A percentile compares a stretch with the other conserved stretches of the same genome.
Evolutionary conservation across 2,329 filamentous ascomycete genomes (phyloP).

Genomic region (Botrytis hyacinthi): DNA sequence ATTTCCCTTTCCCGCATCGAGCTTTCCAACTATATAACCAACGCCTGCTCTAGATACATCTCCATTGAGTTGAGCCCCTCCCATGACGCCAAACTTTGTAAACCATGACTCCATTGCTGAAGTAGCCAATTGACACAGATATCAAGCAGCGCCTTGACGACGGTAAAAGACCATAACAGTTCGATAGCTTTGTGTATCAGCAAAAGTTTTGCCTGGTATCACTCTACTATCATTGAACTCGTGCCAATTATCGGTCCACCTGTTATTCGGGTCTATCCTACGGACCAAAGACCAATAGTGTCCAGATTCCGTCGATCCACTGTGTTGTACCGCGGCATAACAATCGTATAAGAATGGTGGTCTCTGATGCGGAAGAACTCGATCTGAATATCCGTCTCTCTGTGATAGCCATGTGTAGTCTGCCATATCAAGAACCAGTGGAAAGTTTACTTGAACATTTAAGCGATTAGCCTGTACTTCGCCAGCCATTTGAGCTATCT

Average conservation of each 20-base stretch:
- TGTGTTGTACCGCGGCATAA: conserved; percentile 11
- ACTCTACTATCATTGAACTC: conserved; percentile 16
- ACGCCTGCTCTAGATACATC: conserved; percentile 4
- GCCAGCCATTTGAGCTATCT: not conserved
- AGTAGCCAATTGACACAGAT: not conserved
- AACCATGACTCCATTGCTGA: not conserved
- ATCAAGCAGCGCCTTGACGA: conserved; percentile 6
- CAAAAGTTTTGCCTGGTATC: not conserved
- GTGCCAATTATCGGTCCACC: conserved; percentile 17
- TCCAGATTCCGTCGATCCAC: not conserved
- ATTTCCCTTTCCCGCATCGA: not conserved
- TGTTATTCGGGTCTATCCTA: conserved; percentile 10
- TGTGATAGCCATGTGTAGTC: conserved; percentile 17
- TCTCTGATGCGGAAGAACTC: conserved; percentile 9
- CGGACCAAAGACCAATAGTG: conserved; percentile 19
- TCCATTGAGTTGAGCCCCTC: not conserved
- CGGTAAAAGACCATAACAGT: conserved; percentile 10
- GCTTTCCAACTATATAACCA: conserved; percentile 11
- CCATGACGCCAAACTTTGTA: not conserved
- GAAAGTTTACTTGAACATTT: conserved; percentile 3
- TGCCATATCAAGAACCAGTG: conserved; percentile 13
- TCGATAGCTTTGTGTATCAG: conserved; percentile 5
- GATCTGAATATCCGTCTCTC: conserved; percentile 2
- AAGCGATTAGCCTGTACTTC: no score
- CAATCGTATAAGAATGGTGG: conserved; percentile 20